Conservation (phyloP, 2,329 filamentous ascomycete species). For the Nemania sp. region DNA sequence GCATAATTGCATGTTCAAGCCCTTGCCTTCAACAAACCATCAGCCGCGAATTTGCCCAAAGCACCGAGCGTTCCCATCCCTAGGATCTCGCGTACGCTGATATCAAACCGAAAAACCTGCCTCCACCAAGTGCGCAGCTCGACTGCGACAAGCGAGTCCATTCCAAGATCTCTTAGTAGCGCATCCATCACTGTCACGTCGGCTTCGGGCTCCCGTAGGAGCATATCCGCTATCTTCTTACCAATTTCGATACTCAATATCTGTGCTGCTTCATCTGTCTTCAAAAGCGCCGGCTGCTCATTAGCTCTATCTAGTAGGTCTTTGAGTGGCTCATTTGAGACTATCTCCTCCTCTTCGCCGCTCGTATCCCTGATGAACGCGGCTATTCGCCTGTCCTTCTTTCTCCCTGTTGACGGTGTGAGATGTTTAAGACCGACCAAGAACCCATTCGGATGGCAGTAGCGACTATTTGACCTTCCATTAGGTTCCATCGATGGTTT, state of each 20-base stretch:
- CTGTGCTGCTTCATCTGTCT: neutral
- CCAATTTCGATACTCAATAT: slow-evolving; percentile 3
- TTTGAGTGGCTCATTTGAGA: neutral
- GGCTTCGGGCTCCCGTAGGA: neutral
- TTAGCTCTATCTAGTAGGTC: neutral
- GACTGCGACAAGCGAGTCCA: slow-evolving; percentile 13
- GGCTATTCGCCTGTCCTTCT: slow-evolving; percentile 6
- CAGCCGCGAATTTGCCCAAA: slow-evolving; percentile 1
- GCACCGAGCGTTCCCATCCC: slow-evolving; percentile 3
- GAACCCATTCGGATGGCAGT: slow-evolving; percentile 5
- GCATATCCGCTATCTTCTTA: neutral
- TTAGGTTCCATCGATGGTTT: neutral
- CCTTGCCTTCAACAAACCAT: too few species aligned
- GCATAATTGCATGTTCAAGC: too few species aligned
- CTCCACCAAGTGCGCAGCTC: slow-evolving; percentile 20
- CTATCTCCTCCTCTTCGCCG: neutral
- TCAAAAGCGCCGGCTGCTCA: neutral
- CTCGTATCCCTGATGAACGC: neutral
- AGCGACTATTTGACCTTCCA: neutral
- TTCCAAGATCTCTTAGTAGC: neutral
- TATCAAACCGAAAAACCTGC: neutral
- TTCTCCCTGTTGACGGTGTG: neutral
- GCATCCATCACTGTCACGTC: neutral
- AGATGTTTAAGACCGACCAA: neutral
- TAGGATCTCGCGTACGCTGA: slow-evolving; percentile 8